Percentiles rank a stretch among this genome's conserved stretches.
Conservation (phyloP, 805 yeast species). For the Wickerhamiella lipophila region DNA sequence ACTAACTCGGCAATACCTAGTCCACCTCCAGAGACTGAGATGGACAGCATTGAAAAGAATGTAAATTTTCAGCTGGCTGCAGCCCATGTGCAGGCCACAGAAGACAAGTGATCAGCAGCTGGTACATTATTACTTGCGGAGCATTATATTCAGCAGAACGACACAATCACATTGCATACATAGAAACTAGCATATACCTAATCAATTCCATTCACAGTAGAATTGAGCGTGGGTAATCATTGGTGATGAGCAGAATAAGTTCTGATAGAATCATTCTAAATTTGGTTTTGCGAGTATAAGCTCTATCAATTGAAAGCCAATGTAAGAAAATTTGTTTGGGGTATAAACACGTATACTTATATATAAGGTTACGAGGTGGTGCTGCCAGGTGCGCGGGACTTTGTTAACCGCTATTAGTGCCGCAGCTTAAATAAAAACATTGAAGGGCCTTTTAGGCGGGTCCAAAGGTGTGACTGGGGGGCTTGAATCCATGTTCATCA, state of each 20-base stretch:
- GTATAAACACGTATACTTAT: neutral
- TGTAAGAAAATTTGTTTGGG: neutral
- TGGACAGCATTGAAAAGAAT: conserved; percentile 3
- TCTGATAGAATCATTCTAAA: neutral
- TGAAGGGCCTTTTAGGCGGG: conserved; percentile 17
- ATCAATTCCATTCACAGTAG: no score
- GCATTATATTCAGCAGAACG: no score
- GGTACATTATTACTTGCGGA: neutral
- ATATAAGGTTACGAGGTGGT: neutral
- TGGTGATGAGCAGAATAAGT: neutral
- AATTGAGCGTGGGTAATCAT: no score
- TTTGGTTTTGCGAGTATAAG: no score
- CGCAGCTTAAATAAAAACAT: conserved; percentile 9
- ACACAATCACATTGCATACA: neutral
- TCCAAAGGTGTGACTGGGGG: conserved; percentile 13
- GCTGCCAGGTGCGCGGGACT: conserved; percentile 4
- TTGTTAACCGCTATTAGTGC: neutral
- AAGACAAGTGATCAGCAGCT: neutral
- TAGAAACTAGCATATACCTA: neutral
- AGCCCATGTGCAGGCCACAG: neutral
- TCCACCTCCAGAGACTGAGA: conserved; percentile 3
- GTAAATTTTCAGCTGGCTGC: neutral
- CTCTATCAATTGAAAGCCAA: neutral
- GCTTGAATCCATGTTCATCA: conserved; percentile 6
- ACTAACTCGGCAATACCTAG: neutral